Evolutionary conservation across 805 yeast species (phyloP).

Genomic region (Limtongia smithiae): DNA sequence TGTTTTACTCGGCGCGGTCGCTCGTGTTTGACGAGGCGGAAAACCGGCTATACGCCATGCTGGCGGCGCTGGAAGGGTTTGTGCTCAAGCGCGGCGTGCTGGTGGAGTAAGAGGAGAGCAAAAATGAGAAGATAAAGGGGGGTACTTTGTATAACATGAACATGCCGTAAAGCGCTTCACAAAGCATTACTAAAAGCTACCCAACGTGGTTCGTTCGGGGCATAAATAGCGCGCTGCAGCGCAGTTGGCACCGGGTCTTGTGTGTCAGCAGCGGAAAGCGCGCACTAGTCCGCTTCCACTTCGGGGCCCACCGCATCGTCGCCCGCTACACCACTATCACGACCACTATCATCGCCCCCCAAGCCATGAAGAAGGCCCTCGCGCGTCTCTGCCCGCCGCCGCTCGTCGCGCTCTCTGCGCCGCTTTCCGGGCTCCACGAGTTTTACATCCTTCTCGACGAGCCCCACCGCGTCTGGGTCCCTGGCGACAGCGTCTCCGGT

Average conservation of each 20-base stretch:
- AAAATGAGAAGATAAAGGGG: background rate
- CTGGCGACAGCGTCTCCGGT: conserved; percentile 63
- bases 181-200: too few species aligned
- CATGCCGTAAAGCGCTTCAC: too few species aligned
- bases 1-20: conserved; percentile 78
- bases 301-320: too few species aligned
- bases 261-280: too few species aligned
- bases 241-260: too few species aligned
- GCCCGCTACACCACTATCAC: too few species aligned
- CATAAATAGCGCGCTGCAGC: too few species aligned
- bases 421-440: conserved; percentile 40
- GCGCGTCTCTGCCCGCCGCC: conserved; percentile 25
- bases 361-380: conserved; percentile 27
- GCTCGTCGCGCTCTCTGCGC: conserved; percentile 19
- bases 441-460: conserved; percentile 68
- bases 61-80: conserved; percentile 87
- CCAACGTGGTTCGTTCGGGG: too few species aligned
- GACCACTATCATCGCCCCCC: background rate
- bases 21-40: conserved; percentile 95
- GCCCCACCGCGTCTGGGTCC: conserved; percentile 73
- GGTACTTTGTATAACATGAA: too few species aligned
- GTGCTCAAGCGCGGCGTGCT: conserved; percentile 52
- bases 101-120: background rate
- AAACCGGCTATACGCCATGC: conserved; percentile 92
- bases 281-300: too few species aligned